Evolutionary conservation across 352 stramenopile genomes (phyloP), one percentile per base, ranked within the genome.

Genomic region (Peronosclerospora sorghi): DNA sequence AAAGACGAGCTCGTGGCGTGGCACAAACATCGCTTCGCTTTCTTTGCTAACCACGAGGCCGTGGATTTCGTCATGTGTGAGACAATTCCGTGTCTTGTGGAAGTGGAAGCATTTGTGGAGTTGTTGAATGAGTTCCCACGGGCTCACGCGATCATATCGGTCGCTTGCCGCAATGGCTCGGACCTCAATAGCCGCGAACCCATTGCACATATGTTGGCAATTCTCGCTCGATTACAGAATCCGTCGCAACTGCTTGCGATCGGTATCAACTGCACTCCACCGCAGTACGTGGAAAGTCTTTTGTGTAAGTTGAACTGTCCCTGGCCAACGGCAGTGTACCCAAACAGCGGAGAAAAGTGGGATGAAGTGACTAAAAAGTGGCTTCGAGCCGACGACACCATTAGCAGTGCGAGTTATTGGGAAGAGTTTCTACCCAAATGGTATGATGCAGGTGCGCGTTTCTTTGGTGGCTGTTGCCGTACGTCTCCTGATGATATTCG

Each of bases 341-440:
- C 81, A 14, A 95, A 95, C 59, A 86, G 75, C 30, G 83, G 83
- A 8, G 80, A 95, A 54, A 62, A 48, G 2, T 95, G 76, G 75
- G 73, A 94, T 32, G 72, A 62, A 35, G 48, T 75, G 14, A 65
- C 72, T 39, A 88, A 86, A 43, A 49, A 63, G 38, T 95, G 81
- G 81, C 54, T 88, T 6, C 64, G 68, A 9, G 65, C 56, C 17
- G 62, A n/a, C n/a, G n/a, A 68, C 17, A 64, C 38, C 12, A 49
- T 41, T 8, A 63, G 59, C 15, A 63, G 54, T 8, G 49, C 52
- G 4, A 68, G 48, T 28, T 75, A 69, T 1, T 89, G 79, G 70
- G 60, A 77, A 20, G 51, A 64, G 24, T 80, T 63, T 15, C 32
- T 73, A 8, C 61, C 64, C 18, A 73, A 74, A 51, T 93, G 80